Percentiles rank a stretch among this genome's conserved stretches.
Evolutionary conservation across 371 early-diverging fungal species (phyloP).

Genomic region (Apophysomyces elegans): DNA sequence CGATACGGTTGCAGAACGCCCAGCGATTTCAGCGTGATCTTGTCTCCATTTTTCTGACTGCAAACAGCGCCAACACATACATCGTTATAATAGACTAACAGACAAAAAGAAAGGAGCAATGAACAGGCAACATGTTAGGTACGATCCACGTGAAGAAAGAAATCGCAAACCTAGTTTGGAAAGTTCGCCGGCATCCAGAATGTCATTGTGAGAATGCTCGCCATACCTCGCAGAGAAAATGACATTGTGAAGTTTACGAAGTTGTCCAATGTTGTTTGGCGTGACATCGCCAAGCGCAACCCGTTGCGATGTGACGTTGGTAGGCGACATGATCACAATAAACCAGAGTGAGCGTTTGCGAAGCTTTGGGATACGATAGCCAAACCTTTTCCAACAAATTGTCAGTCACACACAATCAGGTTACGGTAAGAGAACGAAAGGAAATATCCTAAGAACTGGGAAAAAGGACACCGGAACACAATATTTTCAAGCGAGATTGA

Average conservation of each 20-base stretch:
- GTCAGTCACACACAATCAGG: neutral
- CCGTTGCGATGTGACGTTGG: slow-evolving; percentile 33
- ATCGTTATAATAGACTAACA: slow-evolving; percentile 73
- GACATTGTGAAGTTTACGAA: slow-evolving; percentile 77
- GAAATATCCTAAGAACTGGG: too few relatives aligned
- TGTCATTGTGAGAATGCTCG: slow-evolving; percentile 78
- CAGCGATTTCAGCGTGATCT: slow-evolving; percentile 78
- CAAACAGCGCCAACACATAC: slow-evolving; percentile 87
- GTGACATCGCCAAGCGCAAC: slow-evolving; percentile 69
- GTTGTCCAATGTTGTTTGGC: slow-evolving; percentile 68
- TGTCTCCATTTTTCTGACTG: slow-evolving; percentile 71
- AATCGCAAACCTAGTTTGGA: slow-evolving; percentile 69
- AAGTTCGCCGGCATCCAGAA: slow-evolving; percentile 73
- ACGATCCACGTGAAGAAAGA: neutral
- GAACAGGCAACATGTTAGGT: too few relatives aligned
- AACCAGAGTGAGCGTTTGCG: neutral
- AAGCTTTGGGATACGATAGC: neutral
- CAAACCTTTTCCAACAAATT: neutral
- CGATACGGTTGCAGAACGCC: slow-evolving; percentile 85
- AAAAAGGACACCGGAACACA: too few relatives aligned
- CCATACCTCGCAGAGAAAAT: slow-evolving; percentile 91
- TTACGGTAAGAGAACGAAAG: too few relatives aligned
- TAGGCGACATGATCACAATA: slow-evolving; percentile 25
- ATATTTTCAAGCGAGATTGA: too few relatives aligned
- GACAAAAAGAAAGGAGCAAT: neutral